Evolutionary conservation across 768 basidiomycete species (phyloP), one percentile per base, ranked within the genome.

Genomic region (Suillus placidus): DNA sequence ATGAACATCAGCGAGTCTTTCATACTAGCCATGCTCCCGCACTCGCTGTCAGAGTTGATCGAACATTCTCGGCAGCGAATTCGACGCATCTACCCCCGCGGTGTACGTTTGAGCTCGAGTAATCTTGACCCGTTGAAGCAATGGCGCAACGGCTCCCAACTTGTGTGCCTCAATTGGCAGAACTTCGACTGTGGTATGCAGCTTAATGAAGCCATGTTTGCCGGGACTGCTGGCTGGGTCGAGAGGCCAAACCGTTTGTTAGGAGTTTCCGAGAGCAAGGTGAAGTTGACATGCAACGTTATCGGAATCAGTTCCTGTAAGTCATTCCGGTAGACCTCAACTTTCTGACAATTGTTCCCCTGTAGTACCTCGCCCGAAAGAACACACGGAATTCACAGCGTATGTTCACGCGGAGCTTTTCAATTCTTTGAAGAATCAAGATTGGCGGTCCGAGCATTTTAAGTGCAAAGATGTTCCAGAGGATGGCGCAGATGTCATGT

Each of bases 81-180:
- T 20, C 81, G 87, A 7, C 82, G 87, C 30, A 82, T 89, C 42
- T 89, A 81, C 68, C 88, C 88, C 23, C 77, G 82, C 52, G 87
- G 87, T 6, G 83, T 84, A 4, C 84, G 88, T 16, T 80, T 89
- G 58, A 73, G 73, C 6, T 88, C 87, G 1, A 82, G 80, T 69
- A 89, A 90, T 71, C 77, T 85, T 61, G 79, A 84, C 49, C 84
- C 86, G 0, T 74, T 84, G 20, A 71, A 75, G 34, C 85, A 84
- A 68, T 88, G 87, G 87, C 78, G 82, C 20, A 80, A 76, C 49
- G 88, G 88, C 3, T 82, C 85, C 6, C 88, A 89, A 60, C 78
- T 89, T 12, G 82, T 81, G 1, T 81, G 83, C 43, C 74, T 89
- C 51, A 88, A 89, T 67, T 88, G 88, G 88, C 87, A 89, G 74